Evolutionary conservation across 495 filamentous ascomycete species (phyloP).

Genomic region (Wilcoxina mikolae): DNA sequence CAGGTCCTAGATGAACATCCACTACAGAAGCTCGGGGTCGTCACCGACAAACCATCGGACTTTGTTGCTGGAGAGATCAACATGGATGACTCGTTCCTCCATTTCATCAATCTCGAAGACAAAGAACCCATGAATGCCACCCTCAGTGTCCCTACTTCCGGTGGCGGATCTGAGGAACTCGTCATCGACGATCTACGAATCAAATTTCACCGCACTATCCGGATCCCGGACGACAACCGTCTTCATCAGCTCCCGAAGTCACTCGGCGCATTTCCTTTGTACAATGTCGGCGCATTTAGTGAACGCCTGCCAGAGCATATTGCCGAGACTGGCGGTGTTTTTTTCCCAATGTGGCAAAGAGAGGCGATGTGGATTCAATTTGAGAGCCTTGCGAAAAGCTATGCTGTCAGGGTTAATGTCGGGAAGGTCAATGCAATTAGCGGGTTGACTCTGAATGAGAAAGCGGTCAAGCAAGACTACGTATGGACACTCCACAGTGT

Average conservation of each 20-base stretch:
- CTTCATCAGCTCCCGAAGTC: slow-evolving; percentile 30
- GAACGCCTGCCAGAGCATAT: slow-evolving; percentile 28
- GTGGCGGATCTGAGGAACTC: not conserved
- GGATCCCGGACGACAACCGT: slow-evolving; percentile 31
- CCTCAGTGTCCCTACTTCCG: not conserved
- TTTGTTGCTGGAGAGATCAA: not conserved
- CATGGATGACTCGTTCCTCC: slow-evolving; percentile 7
- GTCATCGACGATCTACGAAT: slow-evolving; percentile 13
- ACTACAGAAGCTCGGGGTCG: not conserved
- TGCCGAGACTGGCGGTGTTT: slow-evolving; percentile 33
- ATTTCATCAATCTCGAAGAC: slow-evolving; percentile 3
- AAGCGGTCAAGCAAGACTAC: not conserved
- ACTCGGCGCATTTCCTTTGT: slow-evolving; percentile 34
- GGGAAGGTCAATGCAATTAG: slow-evolving; percentile 39
- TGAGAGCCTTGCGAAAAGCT: slow-evolving; percentile 7
- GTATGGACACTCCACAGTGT: not conserved
- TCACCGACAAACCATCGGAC: not conserved
- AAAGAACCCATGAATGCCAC: not conserved
- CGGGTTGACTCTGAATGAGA: slow-evolving; percentile 23
- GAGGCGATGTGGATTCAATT: slow-evolving; percentile 16
- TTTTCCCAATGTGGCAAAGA: slow-evolving; percentile 32
- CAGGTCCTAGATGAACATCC: too few relatives aligned
- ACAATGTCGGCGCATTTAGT: slow-evolving; percentile 27
- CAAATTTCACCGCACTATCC: slow-evolving; percentile 33
- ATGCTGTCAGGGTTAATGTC: slow-evolving; percentile 35